These are phyloP conservation scores for Dacryopinax spathularia DNA, from an alignment of 768 basidiomycete genomes.

Conservation along the genomic window DNA sequence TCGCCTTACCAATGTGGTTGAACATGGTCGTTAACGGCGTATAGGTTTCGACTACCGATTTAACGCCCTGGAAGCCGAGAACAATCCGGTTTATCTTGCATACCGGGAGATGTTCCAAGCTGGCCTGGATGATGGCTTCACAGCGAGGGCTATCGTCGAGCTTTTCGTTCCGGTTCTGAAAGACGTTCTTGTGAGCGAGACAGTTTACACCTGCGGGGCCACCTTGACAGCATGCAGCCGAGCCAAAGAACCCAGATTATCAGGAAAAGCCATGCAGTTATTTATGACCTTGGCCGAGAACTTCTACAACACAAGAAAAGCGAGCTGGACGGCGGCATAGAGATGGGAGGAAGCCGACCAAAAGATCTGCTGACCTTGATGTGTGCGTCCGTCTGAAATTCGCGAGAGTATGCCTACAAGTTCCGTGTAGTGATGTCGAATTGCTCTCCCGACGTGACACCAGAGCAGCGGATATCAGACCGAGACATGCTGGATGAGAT, in stretches of 20 bases:
- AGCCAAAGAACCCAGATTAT: constrained; percentile 29
- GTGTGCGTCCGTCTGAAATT: constrained; percentile 28
- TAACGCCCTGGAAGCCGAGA: constrained; percentile 35
- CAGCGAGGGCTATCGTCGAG: constrained; percentile 29
- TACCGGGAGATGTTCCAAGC: constrained; percentile 38
- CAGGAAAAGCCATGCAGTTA: constrained; percentile 28
- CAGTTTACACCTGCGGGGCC: not conserved
- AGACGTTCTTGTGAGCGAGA: constrained; percentile 31
- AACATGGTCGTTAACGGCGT: not conserved
- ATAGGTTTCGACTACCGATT: constrained; percentile 44
- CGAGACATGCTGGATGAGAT: constrained; percentile 10
- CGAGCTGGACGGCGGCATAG: constrained; percentile 19
- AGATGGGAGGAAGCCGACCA: constrained; percentile 23
- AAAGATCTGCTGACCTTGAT: constrained; percentile 37
- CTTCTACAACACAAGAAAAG: constrained; percentile 33
- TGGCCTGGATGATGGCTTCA: constrained; percentile 32
- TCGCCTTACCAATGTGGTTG: not conserved
- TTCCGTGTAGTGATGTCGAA: not conserved
- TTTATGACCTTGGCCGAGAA: constrained; percentile 30
- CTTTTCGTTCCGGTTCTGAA: constrained; percentile 35
- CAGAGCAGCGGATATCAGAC: constrained; percentile 13
- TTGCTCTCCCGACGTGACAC: constrained; percentile 4
- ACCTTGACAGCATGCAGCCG: constrained; percentile 26
- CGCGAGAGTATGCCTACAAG: not conserved
- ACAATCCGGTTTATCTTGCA: constrained; percentile 31